Base-by-base conservation (phyloP, 2,329 filamentous ascomycete species). In the Alternaria alternata region DNA sequence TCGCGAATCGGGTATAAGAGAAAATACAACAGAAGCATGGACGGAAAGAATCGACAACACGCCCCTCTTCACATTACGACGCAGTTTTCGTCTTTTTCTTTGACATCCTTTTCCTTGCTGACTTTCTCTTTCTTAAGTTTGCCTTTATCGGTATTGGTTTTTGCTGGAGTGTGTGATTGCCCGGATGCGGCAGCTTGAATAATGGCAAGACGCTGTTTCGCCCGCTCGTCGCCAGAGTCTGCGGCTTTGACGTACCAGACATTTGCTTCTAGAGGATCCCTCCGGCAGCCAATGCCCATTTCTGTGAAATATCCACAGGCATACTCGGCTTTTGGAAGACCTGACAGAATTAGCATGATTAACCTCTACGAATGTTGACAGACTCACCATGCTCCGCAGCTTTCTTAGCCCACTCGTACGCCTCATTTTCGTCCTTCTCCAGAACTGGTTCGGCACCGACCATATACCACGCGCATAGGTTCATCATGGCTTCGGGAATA, bases 201-300 rank as follows among this genome's bases (percentile, higher is more conserved):
- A 41, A 93, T 92, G 20, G 91, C 88, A 54, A 99, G 84, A 26
- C 95, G 88, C 72, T 95, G 91, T 78, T 91, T 94, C 51, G 95
- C 95, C 59, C 93, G 88, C 71, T 95, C 92, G 72, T 98, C 94
- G 47, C 94, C 95, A 51, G 92, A 88, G 68, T 97, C 94, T 16
- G 95, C 94, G 5, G 95, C 95, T 79, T 92, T 92, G 68, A 99
- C 94, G 76, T 99, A 99, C 94, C 94, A 98, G 32, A 97, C 92
- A 74, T 99, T 99, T 68, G 95, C 94, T 78, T 97, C 94, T 43
- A 99, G 86, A n/a, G 94, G 89, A 77, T 99, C 95, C 49, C 93
- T 89, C 38, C 93, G 91, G 78, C 93, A 97, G 51, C 95, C 95
- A 70, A 99, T 97, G 64, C 95, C 95, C 92, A 96, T 97, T 78